A percentile compares a stretch with the other conserved stretches of the same genome.
These are phyloP conservation scores for Artemisia annua DNA, from an alignment of 129 eudicot genomes.

Conservation along the genomic window DNA sequence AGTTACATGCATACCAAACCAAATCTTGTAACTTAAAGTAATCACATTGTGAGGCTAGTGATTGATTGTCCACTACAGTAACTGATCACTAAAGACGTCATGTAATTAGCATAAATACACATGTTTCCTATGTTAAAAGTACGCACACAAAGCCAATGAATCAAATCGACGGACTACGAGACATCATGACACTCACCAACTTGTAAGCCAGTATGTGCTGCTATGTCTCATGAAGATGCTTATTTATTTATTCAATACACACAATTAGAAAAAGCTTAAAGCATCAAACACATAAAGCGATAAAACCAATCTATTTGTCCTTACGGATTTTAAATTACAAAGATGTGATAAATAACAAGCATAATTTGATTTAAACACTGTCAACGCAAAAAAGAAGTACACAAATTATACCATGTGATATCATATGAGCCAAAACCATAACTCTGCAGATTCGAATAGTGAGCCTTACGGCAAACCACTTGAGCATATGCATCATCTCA, in stretches of 20 bases:
- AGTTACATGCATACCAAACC: neutral
- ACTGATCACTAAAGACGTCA: neutral
- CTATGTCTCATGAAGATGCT: conserved; percentile 1
- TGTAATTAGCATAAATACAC: neutral
- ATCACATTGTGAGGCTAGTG: neutral
- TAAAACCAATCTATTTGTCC: conserved; percentile 2
- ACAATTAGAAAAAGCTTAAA: neutral
- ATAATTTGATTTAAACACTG: neutral
- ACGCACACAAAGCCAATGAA: conserved; percentile 7
- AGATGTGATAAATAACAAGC: neutral
- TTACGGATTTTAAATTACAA: neutral
- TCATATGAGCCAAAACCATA: neutral
- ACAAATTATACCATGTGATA: neutral
- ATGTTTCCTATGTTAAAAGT: neutral
- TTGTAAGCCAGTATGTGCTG: neutral
- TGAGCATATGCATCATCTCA: neutral
- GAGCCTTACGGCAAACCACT: conserved; percentile 1
- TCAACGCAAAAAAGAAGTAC: neutral
- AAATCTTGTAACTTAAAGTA: conserved; percentile 9
- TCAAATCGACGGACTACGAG: neutral
- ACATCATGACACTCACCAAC: neutral
- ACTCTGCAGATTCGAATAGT: neutral
- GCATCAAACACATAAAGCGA: neutral
- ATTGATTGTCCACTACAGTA: neutral
- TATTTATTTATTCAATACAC: neutral